A percentile compares a stretch with the other conserved stretches of the same genome.
Evolutionary conservation across 2,329 filamentous ascomycete species (phyloP).

Genomic region (Monosporascus sp.): DNA sequence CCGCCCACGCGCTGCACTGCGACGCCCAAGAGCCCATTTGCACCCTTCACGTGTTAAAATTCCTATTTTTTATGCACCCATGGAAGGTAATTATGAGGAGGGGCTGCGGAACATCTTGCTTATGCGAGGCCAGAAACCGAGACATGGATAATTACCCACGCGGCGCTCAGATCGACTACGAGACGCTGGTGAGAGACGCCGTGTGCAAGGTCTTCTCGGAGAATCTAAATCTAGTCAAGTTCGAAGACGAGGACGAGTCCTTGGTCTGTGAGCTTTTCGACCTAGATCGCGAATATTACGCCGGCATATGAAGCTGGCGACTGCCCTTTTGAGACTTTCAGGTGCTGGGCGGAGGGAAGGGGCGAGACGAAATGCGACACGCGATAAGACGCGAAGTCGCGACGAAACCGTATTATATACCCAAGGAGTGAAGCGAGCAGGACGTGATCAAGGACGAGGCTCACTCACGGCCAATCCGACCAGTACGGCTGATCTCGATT

Average conservation of each 20-base stretch:
- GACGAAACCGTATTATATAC: no score
- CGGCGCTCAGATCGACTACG: background rate
- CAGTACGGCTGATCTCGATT: no score
- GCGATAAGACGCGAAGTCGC: no score
- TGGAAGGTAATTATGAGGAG: no score
- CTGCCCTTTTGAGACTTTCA: background rate
- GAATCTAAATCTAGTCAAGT: background rate
- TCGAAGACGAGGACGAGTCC: background rate
- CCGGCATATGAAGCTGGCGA: background rate
- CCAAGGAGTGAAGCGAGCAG: no score
- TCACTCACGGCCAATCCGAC: no score
- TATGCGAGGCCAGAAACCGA: background rate
- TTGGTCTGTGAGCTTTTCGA: background rate
- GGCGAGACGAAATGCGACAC: background rate
- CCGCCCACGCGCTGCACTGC: no score
- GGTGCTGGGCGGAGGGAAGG: background rate
- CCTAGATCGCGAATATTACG: background rate
- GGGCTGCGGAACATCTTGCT: background rate
- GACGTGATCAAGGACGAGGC: no score
- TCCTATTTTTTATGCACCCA: background rate
- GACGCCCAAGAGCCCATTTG: no score
- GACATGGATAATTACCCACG: background rate
- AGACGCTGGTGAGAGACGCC: background rate
- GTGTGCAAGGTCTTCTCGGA: background rate
- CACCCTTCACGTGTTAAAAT: background rate